Base-by-base conservation (phyloP, 441 rosid species). In the Populus tomentosa region DNA sequence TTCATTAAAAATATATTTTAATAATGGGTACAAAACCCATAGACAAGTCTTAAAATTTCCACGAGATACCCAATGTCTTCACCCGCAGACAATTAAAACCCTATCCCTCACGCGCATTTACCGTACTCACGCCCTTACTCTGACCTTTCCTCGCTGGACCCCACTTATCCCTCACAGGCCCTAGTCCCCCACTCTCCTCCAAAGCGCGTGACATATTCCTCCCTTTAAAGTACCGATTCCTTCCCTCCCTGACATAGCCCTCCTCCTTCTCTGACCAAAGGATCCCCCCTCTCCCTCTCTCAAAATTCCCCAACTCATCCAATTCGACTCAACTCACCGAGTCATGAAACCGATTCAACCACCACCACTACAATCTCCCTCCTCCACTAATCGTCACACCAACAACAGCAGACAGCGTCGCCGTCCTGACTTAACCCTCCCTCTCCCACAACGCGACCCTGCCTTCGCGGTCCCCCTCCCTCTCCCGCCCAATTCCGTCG, bases 391-490 rank as follows among this genome's bases (percentile, higher is more conserved):
- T 63, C 18, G 38, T 77, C 0, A 20, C 81, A 46, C 79, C 32
- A 81, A 67, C 76, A 80, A 72, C 35, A 83, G 10, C 82, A 87
- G 87, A 28, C 78, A 83, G 0, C 92, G 98, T 4, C 82, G 88
- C 8, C 93, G 97, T 4, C 81, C 88, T 0, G 92, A 92, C 85
- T 88, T 93, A 14, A 86, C 91, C 78, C 83, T 95, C 2, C 98
- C 99, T 0, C 89, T 95, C 14, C 98, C 99, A 4, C 93, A 85
- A 30, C 89, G 97, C 8, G 93, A 90, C 77, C 86, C 91, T 0
- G 36, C 85, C 13, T 86, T 90, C 20, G 93, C 95, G 10, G 93
- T 91, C 11, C 92, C 98, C 63, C 92, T 92, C 14, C 95, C 96
- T 4, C 90, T 90, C 5, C 85, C 83, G 0, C 82, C 82, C 13